These are phyloP conservation scores for Lineolata rhizophorae DNA, from an alignment of 495 filamentous ascomycete species.

Conservation along the genomic window DNA sequence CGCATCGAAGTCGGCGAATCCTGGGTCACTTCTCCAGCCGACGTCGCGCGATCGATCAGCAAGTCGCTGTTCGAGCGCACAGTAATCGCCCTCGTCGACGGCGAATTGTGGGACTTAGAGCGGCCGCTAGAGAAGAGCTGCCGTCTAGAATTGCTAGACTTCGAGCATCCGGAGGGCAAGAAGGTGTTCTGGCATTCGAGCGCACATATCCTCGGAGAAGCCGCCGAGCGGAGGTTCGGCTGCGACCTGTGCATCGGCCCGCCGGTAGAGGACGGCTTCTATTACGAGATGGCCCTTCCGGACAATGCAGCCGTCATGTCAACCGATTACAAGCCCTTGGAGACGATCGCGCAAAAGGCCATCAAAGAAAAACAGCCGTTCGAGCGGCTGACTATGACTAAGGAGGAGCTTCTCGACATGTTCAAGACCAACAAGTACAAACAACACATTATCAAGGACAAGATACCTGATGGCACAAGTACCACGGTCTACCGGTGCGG, in stretches of 20 bases:
- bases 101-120: conserved; percentile 75
- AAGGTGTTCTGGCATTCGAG: conserved; percentile 85
- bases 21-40: conserved; percentile 49
- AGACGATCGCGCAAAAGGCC: conserved; percentile 47
- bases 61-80: conserved; percentile 51
- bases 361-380: conserved; percentile 96
- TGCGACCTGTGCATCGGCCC: conserved; percentile 87
- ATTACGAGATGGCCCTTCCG: conserved; percentile 88
- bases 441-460: conserved; percentile 83
- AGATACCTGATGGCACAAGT: conserved; percentile 65
- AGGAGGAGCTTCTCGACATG: conserved; percentile 85
- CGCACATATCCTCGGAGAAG: conserved; percentile 86
- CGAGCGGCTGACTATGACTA: conserved; percentile 69
- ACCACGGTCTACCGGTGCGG: conserved; percentile 88
- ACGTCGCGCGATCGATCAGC: conserved; percentile 42
- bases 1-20: conserved; percentile 36
- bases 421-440: conserved; percentile 93
- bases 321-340: conserved; percentile 59
- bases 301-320: conserved; percentile 48
- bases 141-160: conserved; percentile 58
- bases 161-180: conserved; percentile 62
- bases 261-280: conserved; percentile 83
- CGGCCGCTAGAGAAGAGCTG: conserved; percentile 68
- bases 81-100: conserved; percentile 68
- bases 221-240: conserved; percentile 68